A percentile compares a stretch with the other conserved stretches of the same genome.
These are phyloP conservation scores for Piper longum DNA, from an alignment of 164 flowering plant species.

Conservation along the genomic window DNA sequence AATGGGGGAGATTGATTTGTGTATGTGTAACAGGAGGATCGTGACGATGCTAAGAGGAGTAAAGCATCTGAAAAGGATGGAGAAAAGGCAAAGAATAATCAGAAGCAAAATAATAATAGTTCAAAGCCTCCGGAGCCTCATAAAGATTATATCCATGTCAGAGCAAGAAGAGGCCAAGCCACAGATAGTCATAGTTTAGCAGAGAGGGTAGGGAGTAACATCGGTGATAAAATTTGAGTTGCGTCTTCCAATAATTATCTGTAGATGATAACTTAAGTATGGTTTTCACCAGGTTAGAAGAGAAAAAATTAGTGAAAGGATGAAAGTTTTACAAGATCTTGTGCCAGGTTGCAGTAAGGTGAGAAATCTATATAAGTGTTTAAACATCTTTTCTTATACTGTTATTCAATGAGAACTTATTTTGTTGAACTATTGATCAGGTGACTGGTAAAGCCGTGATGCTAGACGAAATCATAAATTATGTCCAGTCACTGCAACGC, in stretches of 20 bases:
- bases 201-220: constrained; percentile 57
- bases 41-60: constrained; percentile 37
- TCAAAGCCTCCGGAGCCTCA: constrained; percentile 64
- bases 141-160: constrained; percentile 91
- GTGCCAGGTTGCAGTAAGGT: constrained; percentile 98
- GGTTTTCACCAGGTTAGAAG: constrained; percentile 49
- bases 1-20: constrained; percentile 1
- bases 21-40: constrained; percentile 32
- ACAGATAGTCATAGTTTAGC: constrained; percentile 97
- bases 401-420: background rate
- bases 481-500: constrained; percentile 86
- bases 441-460: constrained; percentile 94
- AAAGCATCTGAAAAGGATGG: constrained; percentile 26
- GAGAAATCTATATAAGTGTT: background rate
- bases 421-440: constrained; percentile 17
- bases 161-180: constrained; percentile 98
- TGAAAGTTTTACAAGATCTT: constrained; percentile 92
- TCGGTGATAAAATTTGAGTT: background rate
- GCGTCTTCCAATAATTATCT: background rate
- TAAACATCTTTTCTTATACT: background rate
- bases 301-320: constrained; percentile 89
- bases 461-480: constrained; percentile 93
- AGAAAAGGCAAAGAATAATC: constrained; percentile 19
- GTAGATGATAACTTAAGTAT: background rate
- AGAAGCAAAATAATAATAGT: constrained; percentile 19